Base-by-base conservation (phyloP, 768 basidiomycete genomes). In the Rhodotorula babjevae region DNA sequence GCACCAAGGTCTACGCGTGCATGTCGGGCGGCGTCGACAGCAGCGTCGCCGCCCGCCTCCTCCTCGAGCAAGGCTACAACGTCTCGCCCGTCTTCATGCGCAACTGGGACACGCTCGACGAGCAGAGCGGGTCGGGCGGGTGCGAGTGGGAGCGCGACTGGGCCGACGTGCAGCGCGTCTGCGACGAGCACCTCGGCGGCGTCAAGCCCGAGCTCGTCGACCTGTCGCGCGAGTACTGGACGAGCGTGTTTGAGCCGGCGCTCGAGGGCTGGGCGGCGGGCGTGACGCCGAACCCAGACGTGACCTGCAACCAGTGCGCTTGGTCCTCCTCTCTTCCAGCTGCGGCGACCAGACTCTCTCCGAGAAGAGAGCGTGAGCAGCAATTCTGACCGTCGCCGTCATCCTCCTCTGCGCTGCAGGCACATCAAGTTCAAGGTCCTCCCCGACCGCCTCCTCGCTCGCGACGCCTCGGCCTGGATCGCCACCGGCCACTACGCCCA, bases 11-110 rank as follows among this genome's bases (percentile, higher is more conserved):
- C 60, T 86, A 91, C 12, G 87, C 95, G 15, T 92, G 90, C 31
- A 93, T 96, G 90, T 94, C 92, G 0, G 94, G 94, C 40, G 94
- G 94, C 7, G 93, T 97, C 21, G 94, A 98, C 80, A 95, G 93
- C 10, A 92, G 91, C 4, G 92, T 95, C 19, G 83, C 91, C 3
- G 91, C 93, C n/a, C 84, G 85, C 69, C 81, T 96, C 16, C 82
- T 96, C 31, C 84, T 88, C 23, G 85, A 88, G 57, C 81, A 89
- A 79, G 91, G 90, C 27, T 69, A 81, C 80, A 50, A 52, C 40
- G 67, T 76, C 46, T n/a, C 92, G 23, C 75, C 92, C 9, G 85
- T 96, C 1, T 97, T 89, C 81, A 98, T 98, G 94, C 86, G 92
- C 31, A 97, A 98, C 71, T 98, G 94, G 94, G 90, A 92, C 77